Conservation (phyloP, 805 yeast species). For the Grigorovia yakushimaensis region DNA sequence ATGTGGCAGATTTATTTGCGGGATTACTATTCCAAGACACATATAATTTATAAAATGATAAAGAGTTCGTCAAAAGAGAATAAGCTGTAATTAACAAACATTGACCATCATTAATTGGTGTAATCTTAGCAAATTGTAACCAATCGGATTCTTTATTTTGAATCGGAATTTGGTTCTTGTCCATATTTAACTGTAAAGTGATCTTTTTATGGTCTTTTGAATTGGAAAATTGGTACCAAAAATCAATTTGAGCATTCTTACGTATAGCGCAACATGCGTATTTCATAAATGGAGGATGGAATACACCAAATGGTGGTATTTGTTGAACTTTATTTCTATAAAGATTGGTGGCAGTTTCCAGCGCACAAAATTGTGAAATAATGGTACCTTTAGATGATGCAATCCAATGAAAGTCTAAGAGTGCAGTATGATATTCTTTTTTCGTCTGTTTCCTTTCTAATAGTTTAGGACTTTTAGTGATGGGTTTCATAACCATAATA, state of each 20-base stretch:
- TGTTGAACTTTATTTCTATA: slow-evolving; percentile 27
- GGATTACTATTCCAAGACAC: slow-evolving; percentile 27
- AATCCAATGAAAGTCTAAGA: slow-evolving; percentile 36
- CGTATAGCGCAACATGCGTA: slow-evolving; percentile 29
- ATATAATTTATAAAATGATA: slow-evolving; percentile 23
- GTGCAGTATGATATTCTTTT: slow-evolving; percentile 26
- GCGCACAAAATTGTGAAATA: slow-evolving; percentile 24
- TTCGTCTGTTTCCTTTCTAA: slow-evolving; percentile 32
- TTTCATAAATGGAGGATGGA: slow-evolving; percentile 31
- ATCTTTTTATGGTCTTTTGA: slow-evolving; percentile 30
- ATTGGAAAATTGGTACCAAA: slow-evolving; percentile 32
- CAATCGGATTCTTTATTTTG: slow-evolving; percentile 24
- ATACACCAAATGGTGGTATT: slow-evolving; percentile 27
- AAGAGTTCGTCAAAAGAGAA: slow-evolving; percentile 17
- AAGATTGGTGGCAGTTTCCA: slow-evolving; percentile 19
- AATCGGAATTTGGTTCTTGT: slow-evolving; percentile 11
- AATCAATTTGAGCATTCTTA: slow-evolving; percentile 28
- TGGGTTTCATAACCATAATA: slow-evolving; percentile 16
- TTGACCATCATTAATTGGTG: slow-evolving; percentile 27
- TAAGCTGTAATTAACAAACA: slow-evolving; percentile 23
- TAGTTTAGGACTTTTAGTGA: slow-evolving; percentile 30
- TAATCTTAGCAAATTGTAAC: slow-evolving; percentile 25
- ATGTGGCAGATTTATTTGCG: slow-evolving; percentile 12
- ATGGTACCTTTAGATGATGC: slow-evolving; percentile 32
- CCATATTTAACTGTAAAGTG: slow-evolving; percentile 19